phyloP scores from a whole-genome alignment of 495 filamentous ascomycete species.

The Aspergillus nidulans region DNA sequence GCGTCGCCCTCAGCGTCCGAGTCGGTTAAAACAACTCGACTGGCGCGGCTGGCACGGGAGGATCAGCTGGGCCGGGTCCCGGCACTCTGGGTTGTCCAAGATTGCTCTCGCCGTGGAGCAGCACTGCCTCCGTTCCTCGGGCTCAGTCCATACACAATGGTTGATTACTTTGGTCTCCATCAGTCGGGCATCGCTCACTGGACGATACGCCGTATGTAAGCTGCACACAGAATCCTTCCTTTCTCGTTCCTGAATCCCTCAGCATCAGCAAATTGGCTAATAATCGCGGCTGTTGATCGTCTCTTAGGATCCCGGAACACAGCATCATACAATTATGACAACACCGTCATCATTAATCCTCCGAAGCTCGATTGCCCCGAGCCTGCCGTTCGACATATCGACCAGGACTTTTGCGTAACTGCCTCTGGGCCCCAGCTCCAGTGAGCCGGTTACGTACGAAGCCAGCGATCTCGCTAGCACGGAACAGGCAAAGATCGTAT shows the following conservation, averaged over 20 bases:
- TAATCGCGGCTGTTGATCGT: neutral
- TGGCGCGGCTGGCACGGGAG: conserved; percentile 9
- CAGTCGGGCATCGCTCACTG: neutral
- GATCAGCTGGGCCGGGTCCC: conserved; percentile 10
- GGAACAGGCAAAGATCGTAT: conserved; percentile 8
- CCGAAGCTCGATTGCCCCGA: conserved; percentile 1
- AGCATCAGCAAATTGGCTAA: neutral
- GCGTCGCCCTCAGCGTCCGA: no score
- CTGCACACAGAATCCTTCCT: neutral
- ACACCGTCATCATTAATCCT: neutral
- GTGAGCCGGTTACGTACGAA: conserved; percentile 5
- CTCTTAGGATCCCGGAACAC: neutral
- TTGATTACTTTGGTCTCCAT: neutral
- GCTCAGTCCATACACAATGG: neutral
- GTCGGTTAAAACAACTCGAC: no score
- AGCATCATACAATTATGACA: neutral
- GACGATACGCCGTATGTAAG: neutral
- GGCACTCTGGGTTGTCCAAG: conserved; percentile 4
- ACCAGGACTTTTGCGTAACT: conserved; percentile 13
- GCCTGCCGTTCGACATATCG: conserved; percentile 3
- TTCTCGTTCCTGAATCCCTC: neutral
- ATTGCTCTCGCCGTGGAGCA: neutral
- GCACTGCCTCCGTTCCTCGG: neutral
- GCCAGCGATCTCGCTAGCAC: conserved; percentile 11
- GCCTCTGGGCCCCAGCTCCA: conserved; percentile 14